Base-by-base conservation (phyloP, 495 filamentous ascomycete genomes). In the Cercophora scortea region DNA sequence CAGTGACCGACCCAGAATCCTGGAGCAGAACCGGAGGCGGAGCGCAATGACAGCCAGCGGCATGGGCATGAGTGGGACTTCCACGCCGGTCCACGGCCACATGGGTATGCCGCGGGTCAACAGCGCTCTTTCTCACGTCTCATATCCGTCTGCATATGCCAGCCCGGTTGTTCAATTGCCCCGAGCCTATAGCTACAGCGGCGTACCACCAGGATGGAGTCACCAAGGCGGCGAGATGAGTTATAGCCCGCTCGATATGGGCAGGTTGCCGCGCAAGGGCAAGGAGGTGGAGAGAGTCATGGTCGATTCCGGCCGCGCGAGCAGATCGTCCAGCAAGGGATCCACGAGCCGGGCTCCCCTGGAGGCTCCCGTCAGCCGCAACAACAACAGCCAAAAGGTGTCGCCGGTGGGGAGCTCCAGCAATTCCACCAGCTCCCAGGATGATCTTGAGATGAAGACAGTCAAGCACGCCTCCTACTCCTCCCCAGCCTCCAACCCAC, bases 1-100 rank as follows among this genome's bases (percentile, higher is more conserved):
- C 6, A 62, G 55, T 17, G 72, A 75, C 47, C 54, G 71, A 25
- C 54, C 55, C 38, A 66, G 47, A 52, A 76, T 76, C 53, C 61
- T 70, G 42, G 71, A 73, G 55, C 60, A 71, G 53, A 74, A 75
- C 58, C 60, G 58, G 52, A 60, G 65, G 49, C 65, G 73, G 34
- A 75, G 62, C 59, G 66, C 66, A 8, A 65, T 71, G 68, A 61
- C 61, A 19, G 67, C 66, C 4, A 69, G 39, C 19, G 55, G 66
- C 19, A 32, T 57, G 16, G 54, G 50, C 40, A 67, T 69, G 66
- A 52, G 60, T 43, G 64, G 67, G 41, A 50, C 57, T 33, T 42
- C 46, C 38, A 59, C 53, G 32, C 59, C 60, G 2, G 45, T 62
- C 19, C 57, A 66, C 36, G 10, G 13, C 10, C 10, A 13, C 51